These are phyloP conservation scores for Syncephalis fuscata DNA, from an alignment of 371 early-diverging fungal genomes.

Conservation along the genomic window DNA sequence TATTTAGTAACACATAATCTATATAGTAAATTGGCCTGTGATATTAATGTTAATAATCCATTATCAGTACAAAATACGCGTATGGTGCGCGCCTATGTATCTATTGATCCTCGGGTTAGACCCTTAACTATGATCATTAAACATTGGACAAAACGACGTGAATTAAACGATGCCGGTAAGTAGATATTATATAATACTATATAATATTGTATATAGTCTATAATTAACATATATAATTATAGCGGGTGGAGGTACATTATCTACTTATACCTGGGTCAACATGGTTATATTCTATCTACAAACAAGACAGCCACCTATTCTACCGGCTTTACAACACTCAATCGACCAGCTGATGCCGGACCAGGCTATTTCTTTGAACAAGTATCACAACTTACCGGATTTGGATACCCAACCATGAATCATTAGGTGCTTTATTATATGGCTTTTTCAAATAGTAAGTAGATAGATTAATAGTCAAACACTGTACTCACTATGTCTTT, in stretches of 20 bases:
- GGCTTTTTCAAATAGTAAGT: constrained; percentile 58
- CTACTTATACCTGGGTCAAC: constrained; percentile 86
- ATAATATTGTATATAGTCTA: background rate
- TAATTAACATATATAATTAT: background rate
- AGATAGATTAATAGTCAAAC: background rate
- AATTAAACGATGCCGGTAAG: constrained; percentile 44
- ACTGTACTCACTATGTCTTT: background rate
- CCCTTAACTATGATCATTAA: constrained; percentile 61
- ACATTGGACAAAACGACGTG: constrained; percentile 63
- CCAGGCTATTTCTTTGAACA: constrained; percentile 44
- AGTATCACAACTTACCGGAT: constrained; percentile 34
- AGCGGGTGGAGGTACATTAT: constrained; percentile 65
- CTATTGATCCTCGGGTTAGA: constrained; percentile 59
- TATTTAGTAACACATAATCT: background rate
- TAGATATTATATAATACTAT: background rate
- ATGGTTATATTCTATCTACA: constrained; percentile 81
- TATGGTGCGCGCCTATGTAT: constrained; percentile 60
- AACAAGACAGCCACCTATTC: constrained; percentile 70
- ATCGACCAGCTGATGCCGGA: background rate
- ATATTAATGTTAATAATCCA: constrained; percentile 71
- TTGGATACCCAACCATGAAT: constrained; percentile 39
- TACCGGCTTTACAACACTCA: constrained; percentile 63
- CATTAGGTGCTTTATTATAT: constrained; percentile 62
- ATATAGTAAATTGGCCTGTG: constrained; percentile 39
- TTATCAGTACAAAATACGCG: constrained; percentile 60